A percentile compares a stretch with the other conserved stretches of the same genome.
Conservation (phyloP, 2,329 filamentous ascomycete genomes). For the Bipolaris gigantea region DNA sequence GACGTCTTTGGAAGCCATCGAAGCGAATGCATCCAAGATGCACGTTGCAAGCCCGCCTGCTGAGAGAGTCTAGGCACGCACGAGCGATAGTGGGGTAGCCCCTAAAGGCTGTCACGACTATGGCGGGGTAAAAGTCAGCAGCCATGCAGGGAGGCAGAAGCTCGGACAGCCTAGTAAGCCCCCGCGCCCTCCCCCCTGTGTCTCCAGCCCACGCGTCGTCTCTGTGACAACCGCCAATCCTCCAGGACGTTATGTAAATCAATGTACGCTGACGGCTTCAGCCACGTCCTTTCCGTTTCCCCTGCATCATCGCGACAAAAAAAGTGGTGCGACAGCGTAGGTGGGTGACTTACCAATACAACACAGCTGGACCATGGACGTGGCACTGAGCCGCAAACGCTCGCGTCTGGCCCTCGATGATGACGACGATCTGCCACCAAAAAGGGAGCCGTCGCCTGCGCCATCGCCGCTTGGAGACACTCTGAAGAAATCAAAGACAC, state of each 20-base stretch:
- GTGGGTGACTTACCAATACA: constrained; percentile 25
- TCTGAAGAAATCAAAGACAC: constrained; percentile 41
- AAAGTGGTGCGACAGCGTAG: neutral
- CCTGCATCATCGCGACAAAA: neutral
- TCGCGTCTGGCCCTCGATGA: constrained; percentile 34
- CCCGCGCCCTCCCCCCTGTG: neutral
- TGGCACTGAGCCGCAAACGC: constrained; percentile 39
- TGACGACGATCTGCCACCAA: constrained; percentile 26
- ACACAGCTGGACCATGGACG: constrained; percentile 32
- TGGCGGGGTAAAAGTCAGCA: constrained; percentile 10
- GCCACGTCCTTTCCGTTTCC: constrained; percentile 3
- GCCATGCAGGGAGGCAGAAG: constrained; percentile 1
- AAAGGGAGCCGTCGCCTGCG: constrained; percentile 26
- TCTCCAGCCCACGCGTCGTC: constrained; percentile 21
- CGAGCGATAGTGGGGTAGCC: constrained; percentile 14
- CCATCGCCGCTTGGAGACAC: constrained; percentile 25
- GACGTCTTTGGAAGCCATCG: constrained; percentile 38
- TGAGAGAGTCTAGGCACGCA: constrained; percentile 18
- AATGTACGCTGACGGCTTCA: constrained; percentile 8
- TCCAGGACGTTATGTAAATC: constrained; percentile 1
- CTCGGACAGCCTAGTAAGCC: constrained; percentile 4
- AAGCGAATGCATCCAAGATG: constrained; percentile 8
- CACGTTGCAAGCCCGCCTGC: constrained; percentile 11
- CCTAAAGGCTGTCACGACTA: neutral
- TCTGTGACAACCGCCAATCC: constrained; percentile 25